Conservation (phyloP, 1,284 basidiomycete genomes). For the Tranzscheliella williamsii region DNA sequence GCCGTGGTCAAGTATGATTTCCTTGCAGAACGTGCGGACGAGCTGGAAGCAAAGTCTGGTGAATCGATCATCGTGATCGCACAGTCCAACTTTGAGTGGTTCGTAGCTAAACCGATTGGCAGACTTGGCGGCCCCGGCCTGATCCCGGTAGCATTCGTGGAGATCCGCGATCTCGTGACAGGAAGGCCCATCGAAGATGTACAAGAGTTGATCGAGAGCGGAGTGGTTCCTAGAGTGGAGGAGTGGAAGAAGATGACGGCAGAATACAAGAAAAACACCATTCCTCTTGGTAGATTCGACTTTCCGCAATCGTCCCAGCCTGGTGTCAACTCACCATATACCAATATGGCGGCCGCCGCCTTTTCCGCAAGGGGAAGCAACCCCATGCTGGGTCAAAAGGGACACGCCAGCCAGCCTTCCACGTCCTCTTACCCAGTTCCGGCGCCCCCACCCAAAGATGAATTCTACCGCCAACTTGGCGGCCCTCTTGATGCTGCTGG, state of each 20-base stretch:
- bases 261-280: conserved; percentile 93
- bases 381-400: not conserved
- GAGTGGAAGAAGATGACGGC: conserved; percentile 97
- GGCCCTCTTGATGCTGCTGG: conserved; percentile 14
- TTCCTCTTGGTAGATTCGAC: conserved; percentile 74
- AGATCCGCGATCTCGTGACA: conserved; percentile 88
- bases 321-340: conserved; percentile 29
- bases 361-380: conserved; percentile 16
- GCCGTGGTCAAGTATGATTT: conserved; percentile 96
- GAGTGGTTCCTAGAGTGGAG: conserved; percentile 88
- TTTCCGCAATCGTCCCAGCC: conserved; percentile 27
- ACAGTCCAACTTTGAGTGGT: conserved; percentile 63
- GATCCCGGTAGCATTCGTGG: conserved; percentile 94
- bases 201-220: conserved; percentile 76
- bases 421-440: conserved; percentile 24
- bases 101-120: conserved; percentile 84
- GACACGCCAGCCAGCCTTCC: conserved; percentile 13
- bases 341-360: conserved; percentile 26
- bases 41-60: conserved; percentile 89
- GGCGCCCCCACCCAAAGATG: conserved; percentile 38
- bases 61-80: conserved; percentile 76
- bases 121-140: conserved; percentile 90
- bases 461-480: conserved; percentile 15
- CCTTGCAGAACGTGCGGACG: conserved; percentile 88
- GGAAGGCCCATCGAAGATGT: conserved; percentile 69